Evolutionary conservation across 495 filamentous ascomycete species (phyloP).

Genomic region (Penicillium canescens): DNA sequence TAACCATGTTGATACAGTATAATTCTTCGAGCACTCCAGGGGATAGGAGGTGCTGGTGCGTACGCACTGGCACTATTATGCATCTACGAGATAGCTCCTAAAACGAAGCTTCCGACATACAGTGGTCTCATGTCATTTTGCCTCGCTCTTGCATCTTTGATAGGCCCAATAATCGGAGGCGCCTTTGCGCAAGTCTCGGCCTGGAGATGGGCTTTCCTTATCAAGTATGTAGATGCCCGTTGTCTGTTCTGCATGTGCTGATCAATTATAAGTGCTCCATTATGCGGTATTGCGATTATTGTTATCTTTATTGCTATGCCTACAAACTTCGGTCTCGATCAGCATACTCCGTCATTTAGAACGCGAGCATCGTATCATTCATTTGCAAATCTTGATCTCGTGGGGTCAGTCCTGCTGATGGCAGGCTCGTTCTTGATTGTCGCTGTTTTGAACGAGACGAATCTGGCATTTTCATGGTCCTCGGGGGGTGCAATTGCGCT

Average conservation of each 20-base stretch:
- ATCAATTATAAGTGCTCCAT: conserved; percentile 14
- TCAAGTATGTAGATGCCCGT: conserved; percentile 46
- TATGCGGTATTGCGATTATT: conserved; percentile 22
- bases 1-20: conserved; percentile 37
- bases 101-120: conserved; percentile 44
- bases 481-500: conserved; percentile 44
- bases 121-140: conserved; percentile 48
- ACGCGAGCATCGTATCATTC: conserved; percentile 29
- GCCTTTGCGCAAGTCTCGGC: conserved; percentile 51
- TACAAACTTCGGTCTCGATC: conserved; percentile 28
- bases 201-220: conserved; percentile 66
- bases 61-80: conserved; percentile 53
- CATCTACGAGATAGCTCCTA: conserved; percentile 48
- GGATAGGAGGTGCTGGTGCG: conserved; percentile 55
- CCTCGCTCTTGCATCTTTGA: conserved; percentile 38
- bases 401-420: conserved; percentile 55
- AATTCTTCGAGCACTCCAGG: conserved; percentile 56
- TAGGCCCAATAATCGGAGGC: conserved; percentile 61
- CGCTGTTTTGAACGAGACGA: conserved; percentile 59
- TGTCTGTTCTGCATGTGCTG: background rate
- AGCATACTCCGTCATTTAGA: conserved; percentile 27
- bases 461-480: conserved; percentile 44
- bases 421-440: conserved; percentile 56
- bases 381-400: conserved; percentile 50
- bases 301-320: conserved; percentile 28